Evolutionary conservation across 176 grass and related monocot genomes (phyloP).

Genomic region (Canna indica): DNA sequence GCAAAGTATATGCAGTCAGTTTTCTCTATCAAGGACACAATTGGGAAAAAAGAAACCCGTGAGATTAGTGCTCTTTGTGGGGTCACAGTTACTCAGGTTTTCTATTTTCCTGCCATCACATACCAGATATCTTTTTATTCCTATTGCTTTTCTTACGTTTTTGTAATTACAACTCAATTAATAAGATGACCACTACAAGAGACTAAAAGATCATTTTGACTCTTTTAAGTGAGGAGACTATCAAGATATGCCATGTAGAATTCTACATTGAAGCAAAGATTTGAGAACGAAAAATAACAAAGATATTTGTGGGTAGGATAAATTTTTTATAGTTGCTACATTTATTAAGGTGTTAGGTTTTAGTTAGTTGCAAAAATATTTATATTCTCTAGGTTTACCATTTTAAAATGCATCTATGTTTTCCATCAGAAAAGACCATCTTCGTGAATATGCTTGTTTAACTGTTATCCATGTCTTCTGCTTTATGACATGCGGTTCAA

Average conservation of each 20-base stretch:
- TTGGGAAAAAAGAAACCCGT: slow-evolving; percentile 85
- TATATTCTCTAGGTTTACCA: too few relatives aligned
- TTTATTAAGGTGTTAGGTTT: too few relatives aligned
- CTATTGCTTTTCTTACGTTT: background rate
- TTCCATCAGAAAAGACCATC: too few relatives aligned
- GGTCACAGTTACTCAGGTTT: slow-evolving; percentile 75
- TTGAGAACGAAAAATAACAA: background rate
- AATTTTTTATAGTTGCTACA: too few relatives aligned
- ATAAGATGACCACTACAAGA: too few relatives aligned
- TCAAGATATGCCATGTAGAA: background rate
- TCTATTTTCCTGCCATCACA: slow-evolving; percentile 1
- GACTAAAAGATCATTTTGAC: too few relatives aligned
- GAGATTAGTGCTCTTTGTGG: slow-evolving; percentile 81
- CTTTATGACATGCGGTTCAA: too few relatives aligned
- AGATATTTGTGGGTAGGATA: background rate
- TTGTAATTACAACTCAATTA: background rate
- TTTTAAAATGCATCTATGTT: too few relatives aligned
- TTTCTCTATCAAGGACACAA: slow-evolving; percentile 90
- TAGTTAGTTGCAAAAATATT: too few relatives aligned
- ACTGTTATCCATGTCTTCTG: too few relatives aligned
- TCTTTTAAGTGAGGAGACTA: background rate
- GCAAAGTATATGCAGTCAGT: slow-evolving; percentile 81
- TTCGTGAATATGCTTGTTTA: too few relatives aligned
- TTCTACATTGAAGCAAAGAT: background rate
- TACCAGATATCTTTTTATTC: background rate